Base-by-base conservation (phyloP, 192 early-diverging fungal species). In the Coemansia sp. region DNA sequence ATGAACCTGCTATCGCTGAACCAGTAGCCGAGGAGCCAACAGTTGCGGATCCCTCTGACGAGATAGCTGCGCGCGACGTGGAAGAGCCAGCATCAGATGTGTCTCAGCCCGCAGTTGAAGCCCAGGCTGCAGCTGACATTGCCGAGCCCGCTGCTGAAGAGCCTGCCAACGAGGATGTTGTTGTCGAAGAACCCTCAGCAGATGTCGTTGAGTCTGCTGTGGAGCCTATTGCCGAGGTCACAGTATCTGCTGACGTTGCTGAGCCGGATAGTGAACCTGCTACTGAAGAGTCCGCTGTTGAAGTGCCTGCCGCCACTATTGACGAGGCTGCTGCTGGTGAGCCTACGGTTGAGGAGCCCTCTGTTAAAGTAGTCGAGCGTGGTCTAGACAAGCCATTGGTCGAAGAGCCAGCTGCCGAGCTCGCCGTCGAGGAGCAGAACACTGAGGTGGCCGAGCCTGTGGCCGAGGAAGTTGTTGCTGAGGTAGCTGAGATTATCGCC, bases 31-130 rank as follows among this genome's bases (percentile, higher is more conserved):
- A 66, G 10, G 34, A 36, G 36, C 4, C 36, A 8, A 5, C 36
- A 36, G 65, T n/a, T 8, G 41, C 27, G 2, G 61, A 71, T 61
- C 18, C 68, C 16, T 34, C 46, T 43, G 51, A 3, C 46, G 52
- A 66, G n/a, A 15, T 11, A 2, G 42, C 42, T 27, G 66, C 55
- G 22, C 36, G 36, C 36, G 36, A 36, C 36, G 5, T 36, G 36
- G 36, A 36, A 36, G 36, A 36, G 36, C 59, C 3, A 36, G 36
- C 36, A 36, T 5, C 36, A 36, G 36, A 36, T 5, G 36, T 36
- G 36, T 36, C 36, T 36, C 36, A 36, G 3, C 36, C 36, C 8
- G 36, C 36, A 36, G 36, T 8, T 36, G 36, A 36, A 36, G 36
- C 2, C 36, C 36, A 36, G 3, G n/a, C n/a, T n/a, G n/a, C n/a